A percentile compares a stretch with the other conserved stretches of the same genome.
phyloP scores from a whole-genome alignment of 179 eudicot species.

The Carnegiea gigantea region DNA sequence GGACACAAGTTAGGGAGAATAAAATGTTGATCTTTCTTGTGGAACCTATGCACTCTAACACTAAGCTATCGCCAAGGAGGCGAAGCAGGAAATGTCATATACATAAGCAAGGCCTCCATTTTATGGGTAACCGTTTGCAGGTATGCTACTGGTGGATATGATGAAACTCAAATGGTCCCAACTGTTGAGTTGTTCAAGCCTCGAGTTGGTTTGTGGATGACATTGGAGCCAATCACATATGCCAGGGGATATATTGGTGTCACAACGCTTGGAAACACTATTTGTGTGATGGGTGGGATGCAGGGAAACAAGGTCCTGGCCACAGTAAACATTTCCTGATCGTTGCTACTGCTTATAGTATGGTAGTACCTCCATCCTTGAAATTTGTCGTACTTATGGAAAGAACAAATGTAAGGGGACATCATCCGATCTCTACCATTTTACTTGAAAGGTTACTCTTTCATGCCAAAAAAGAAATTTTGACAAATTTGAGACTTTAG shows the following conservation, averaged over 20 bases:
- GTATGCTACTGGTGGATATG: conserved; percentile 78
- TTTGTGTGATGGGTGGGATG: conserved; percentile 65
- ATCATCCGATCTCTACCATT: not conserved
- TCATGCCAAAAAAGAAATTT: not conserved
- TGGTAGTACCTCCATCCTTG: not conserved
- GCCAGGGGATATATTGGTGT: conserved; percentile 57
- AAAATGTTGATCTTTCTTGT: too few relatives aligned
- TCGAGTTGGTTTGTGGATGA: conserved; percentile 62
- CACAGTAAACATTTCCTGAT: conserved; percentile 32
- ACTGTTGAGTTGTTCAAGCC: conserved; percentile 66
- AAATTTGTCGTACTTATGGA: not conserved
- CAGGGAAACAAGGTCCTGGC: conserved; percentile 34
- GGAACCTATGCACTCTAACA: too few relatives aligned
- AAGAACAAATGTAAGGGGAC: not conserved
- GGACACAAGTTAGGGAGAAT: too few relatives aligned
- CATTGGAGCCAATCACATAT: conserved; percentile 53
- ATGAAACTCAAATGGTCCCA: conserved; percentile 55
- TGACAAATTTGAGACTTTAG: too few relatives aligned
- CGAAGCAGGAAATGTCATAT: not conserved
- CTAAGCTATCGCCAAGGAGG: too few relatives aligned
- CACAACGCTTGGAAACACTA: conserved; percentile 40
- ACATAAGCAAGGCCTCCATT: not conserved
- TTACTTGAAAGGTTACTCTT: not conserved
- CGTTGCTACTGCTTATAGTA: too few relatives aligned
- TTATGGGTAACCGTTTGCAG: conserved; percentile 35